Conservation (phyloP, 2,329 filamentous ascomycete species). For the Xylariaceae sp. region DNA sequence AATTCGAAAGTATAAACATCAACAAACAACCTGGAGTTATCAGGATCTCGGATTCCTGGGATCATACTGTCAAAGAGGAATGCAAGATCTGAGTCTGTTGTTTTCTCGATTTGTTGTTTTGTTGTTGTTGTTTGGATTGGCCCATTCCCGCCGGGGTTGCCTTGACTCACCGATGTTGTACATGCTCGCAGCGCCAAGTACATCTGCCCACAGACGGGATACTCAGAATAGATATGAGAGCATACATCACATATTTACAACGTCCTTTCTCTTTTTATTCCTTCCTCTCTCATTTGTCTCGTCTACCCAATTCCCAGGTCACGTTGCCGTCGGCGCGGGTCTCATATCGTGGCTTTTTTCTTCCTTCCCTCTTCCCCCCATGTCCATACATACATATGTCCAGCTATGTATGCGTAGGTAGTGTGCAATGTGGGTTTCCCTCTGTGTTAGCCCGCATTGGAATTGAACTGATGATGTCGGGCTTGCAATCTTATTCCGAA, state of each 20-base stretch:
- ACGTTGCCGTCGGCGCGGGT: background rate
- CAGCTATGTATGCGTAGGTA: background rate
- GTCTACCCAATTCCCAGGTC: too few species aligned
- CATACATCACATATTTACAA: background rate
- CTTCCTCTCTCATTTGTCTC: background rate
- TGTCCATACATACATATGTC: too few species aligned
- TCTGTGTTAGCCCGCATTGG: background rate
- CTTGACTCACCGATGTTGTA: constrained; percentile 1
- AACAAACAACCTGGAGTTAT: background rate
- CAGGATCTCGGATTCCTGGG: constrained; percentile 5
- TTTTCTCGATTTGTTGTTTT: background rate
- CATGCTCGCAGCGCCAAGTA: background rate
- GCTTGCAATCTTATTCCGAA: background rate
- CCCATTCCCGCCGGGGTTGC: background rate
- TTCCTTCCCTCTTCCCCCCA: too few species aligned
- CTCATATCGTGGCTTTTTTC: background rate
- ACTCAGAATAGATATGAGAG: background rate
- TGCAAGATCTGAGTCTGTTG: background rate
- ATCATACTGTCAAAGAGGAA: background rate
- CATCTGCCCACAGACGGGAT: background rate
- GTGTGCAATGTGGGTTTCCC: background rate
- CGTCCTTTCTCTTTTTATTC: background rate
- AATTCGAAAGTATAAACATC: background rate
- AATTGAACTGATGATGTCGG: background rate
- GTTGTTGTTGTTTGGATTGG: background rate